Evolutionary conservation across 192 early-diverging fungal genomes (phyloP).

Genomic region (Backusella australiensis): DNA sequence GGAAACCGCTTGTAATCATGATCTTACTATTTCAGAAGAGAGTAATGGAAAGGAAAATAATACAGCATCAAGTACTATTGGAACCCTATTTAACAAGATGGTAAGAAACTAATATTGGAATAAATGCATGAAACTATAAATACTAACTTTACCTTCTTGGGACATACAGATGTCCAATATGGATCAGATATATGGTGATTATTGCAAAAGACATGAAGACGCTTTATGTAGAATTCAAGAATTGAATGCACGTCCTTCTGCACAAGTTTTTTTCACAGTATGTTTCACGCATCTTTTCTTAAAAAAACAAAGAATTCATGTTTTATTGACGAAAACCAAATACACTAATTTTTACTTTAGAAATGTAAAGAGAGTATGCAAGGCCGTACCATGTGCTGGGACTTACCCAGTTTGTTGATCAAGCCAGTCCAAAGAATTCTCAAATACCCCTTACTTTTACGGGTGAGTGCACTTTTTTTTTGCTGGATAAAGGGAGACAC

Average conservation of each 20-base stretch:
- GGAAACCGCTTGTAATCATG: slow-evolving; percentile 47
- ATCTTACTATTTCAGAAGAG: slow-evolving; percentile 20
- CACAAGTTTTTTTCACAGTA: slow-evolving; percentile 52
- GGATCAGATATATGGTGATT: slow-evolving; percentile 64
- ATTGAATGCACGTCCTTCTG: slow-evolving; percentile 36
- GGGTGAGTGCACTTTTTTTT: slow-evolving; percentile 37
- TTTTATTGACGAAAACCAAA: slow-evolving; percentile 9
- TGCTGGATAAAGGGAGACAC: neutral
- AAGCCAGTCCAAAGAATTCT: slow-evolving; percentile 98
- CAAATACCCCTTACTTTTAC: slow-evolving; percentile 91
- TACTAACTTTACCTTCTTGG: neutral
- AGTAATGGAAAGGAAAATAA: slow-evolving; percentile 4
- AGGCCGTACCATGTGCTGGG: slow-evolving; percentile 85
- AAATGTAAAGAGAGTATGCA: slow-evolving; percentile 59
- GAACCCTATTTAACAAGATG: slow-evolving; percentile 52
- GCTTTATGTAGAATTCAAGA: slow-evolving; percentile 63
- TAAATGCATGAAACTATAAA: neutral
- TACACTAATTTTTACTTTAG: slow-evolving; percentile 39
- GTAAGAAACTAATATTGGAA: slow-evolving; percentile 32
- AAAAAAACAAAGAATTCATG: neutral
- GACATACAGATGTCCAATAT: slow-evolving; percentile 30
- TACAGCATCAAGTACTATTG: slow-evolving; percentile 32
- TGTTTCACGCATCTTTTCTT: slow-evolving; percentile 5
- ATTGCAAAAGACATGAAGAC: slow-evolving; percentile 76
- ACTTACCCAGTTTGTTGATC: slow-evolving; percentile 86